These are phyloP conservation scores for Maudiozyma pseudohumilis DNA, from an alignment of 805 yeast genomes.

Conservation along the genomic window DNA sequence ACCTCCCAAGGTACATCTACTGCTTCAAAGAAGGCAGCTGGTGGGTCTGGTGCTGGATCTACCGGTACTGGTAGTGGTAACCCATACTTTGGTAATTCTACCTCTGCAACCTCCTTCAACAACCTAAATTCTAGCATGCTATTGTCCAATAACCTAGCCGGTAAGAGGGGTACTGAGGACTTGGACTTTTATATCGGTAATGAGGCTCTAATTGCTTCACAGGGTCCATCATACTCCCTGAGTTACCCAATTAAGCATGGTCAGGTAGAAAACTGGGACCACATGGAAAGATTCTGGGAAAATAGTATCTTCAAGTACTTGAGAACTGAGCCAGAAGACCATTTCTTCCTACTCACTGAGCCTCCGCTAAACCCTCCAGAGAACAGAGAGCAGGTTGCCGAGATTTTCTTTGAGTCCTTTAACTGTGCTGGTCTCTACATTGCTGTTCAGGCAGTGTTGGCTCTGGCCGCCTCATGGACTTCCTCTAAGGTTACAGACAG, in stretches of 20 bases:
- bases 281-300: slow-evolving; percentile 99
- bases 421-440: slow-evolving; percentile 97
- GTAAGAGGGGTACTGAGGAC: slow-evolving; percentile 86
- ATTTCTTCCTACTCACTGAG: slow-evolving; percentile 87
- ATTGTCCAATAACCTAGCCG: slow-evolving; percentile 36
- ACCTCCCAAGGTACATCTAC: slow-evolving; percentile 42
- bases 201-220: slow-evolving; percentile 87
- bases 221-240: slow-evolving; percentile 78
- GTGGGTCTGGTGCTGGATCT: slow-evolving; percentile 26
- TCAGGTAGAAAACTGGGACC: slow-evolving; percentile 98
- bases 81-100: slow-evolving; percentile 28
- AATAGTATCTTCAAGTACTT: slow-evolving; percentile 91
- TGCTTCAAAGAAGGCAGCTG: slow-evolving; percentile 30
- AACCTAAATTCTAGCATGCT: slow-evolving; percentile 18
- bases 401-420: slow-evolving; percentile 96
- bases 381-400: slow-evolving; percentile 97
- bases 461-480: slow-evolving; percentile 98
- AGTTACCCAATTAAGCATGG: slow-evolving; percentile 95
- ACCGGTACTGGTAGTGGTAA: slow-evolving; percentile 14
- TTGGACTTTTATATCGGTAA: slow-evolving; percentile 92
- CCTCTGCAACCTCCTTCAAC: slow-evolving; percentile 30
- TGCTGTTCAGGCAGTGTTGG: slow-evolving; percentile 98
- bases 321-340: slow-evolving; percentile 98
- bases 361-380: slow-evolving; percentile 99
- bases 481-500: slow-evolving; percentile 90